Evolutionary conservation across 2,329 filamentous ascomycete species (phyloP).

Genomic region (Colletotrichum sansevieriae): DNA sequence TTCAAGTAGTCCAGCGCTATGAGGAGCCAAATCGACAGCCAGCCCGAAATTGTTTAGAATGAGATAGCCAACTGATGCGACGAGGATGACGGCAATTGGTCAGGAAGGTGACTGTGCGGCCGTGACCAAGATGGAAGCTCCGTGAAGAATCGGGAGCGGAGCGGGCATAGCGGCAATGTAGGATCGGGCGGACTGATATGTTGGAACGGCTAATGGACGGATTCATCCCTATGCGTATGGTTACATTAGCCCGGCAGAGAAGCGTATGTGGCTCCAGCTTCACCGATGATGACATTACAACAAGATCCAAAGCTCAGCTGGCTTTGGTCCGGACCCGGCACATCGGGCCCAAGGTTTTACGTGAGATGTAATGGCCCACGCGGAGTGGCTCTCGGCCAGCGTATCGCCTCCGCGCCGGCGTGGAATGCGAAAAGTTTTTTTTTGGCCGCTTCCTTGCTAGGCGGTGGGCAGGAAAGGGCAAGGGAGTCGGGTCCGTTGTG

Average conservation of each 20-base stretch:
- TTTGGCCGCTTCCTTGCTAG: background rate
- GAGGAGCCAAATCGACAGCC: too few species aligned
- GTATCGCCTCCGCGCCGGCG: conserved; percentile 6
- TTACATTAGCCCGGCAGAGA: too few species aligned
- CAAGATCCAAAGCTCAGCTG: too few species aligned
- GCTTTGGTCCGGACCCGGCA: conserved; percentile 14
- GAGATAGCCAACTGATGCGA: background rate
- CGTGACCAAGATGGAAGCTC: conserved; percentile 35
- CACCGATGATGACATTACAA: too few species aligned
- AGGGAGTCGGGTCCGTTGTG: background rate
- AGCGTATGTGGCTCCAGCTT: too few species aligned
- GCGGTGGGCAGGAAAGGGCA: background rate
- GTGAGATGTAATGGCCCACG: conserved; percentile 24
- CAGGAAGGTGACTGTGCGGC: background rate
- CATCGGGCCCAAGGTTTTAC: conserved; percentile 9
- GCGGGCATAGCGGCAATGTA: conserved; percentile 1
- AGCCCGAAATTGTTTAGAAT: too few species aligned
- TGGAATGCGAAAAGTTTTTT: conserved; percentile 9
- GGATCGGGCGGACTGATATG: background rate
- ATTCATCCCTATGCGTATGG: too few species aligned
- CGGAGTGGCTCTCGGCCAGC: conserved; percentile 14
- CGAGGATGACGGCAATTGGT: background rate
- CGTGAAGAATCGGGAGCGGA: conserved; percentile 22
- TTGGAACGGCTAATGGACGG: too few species aligned
- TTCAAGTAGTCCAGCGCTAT: too few species aligned